Base-by-base conservation (phyloP, 2,329 filamentous ascomycete species). In the Fusarium fujikuroi region DNA sequence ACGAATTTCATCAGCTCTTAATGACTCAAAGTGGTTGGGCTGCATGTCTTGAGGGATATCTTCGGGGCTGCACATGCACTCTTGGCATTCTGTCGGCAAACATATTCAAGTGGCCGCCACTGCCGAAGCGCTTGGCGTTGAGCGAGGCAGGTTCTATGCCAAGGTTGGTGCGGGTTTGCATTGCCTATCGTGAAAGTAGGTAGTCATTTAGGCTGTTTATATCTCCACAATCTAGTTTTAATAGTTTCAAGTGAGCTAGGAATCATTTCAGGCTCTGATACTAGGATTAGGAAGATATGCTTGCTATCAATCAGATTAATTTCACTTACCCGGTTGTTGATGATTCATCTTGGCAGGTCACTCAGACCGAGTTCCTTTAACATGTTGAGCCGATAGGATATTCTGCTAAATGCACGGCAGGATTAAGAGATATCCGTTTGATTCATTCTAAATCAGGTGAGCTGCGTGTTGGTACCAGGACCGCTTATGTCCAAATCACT, bases 161-260 rank as follows among this genome's bases (percentile, higher is more conserved):
- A 46, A 25, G 23, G 11, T 8, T 25, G n/a, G 7, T 25, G 16
- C 11, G 7, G 16, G 0, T 3, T 19, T 44, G 0, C 5, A 25
- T 12, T 6, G 25, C 16, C 4, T 44, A 12, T 25, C 7, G 0
- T 44, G 18, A 14, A 25, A 3, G 7, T 4, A 19, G 10, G 42
- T 4, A 9, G 10, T 18, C 16, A 19, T 19, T 19, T 19, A 44
- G 16, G 42, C 10, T 44, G 23, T 8, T 25, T 12, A 0, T 3
- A 44, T 19, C 9, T 23, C 23, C 2, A 14, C 11, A 46, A 25
- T 25, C 18, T 14, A 18, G 15, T 0, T 46, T 7, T 14, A 4
- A 25, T 46, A 19, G 7, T 25, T 4, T 14, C 23, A 46, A 12
- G 18, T 19, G 16, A 9, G 9, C 1, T 25, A 2, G 5, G 0